Evolutionary conservation across 2,329 filamentous ascomycete genomes (phyloP).

Genomic region (Myriangium duriaei): DNA sequence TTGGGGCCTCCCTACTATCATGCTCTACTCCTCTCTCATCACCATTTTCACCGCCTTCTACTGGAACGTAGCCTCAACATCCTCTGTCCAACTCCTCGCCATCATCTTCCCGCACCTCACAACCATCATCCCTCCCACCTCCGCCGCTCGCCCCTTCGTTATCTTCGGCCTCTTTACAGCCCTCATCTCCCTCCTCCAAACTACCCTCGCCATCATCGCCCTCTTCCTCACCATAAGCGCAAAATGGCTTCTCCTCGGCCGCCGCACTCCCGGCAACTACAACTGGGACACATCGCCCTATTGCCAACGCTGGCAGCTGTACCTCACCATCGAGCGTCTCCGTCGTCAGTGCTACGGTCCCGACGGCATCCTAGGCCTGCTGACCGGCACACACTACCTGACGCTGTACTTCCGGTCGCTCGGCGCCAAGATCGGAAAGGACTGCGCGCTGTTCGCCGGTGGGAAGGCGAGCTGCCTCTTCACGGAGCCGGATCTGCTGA

Average conservation of each 20-base stretch:
- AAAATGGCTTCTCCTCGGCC: constrained; percentile 43
- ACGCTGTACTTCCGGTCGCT: constrained; percentile 42
- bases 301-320: constrained; percentile 47
- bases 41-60: constrained; percentile 36
- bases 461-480: constrained; percentile 42
- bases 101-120: constrained; percentile 21
- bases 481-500: constrained; percentile 46
- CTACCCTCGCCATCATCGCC: constrained; percentile 32
- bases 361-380: constrained; percentile 39
- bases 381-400: constrained; percentile 42
- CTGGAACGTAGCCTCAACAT: constrained; percentile 40
- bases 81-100: constrained; percentile 36
- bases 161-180: constrained; percentile 31
- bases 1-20: constrained; percentile 35
- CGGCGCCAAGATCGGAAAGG: constrained; percentile 41
- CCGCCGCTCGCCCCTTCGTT: constrained; percentile 22
- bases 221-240: constrained; percentile 32
- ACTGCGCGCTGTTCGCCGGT: constrained; percentile 44
- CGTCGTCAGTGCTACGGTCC: constrained; percentile 39
- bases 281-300: constrained; percentile 46
- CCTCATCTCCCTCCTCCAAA: constrained; percentile 32
- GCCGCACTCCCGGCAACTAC: constrained; percentile 39
- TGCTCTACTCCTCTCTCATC: constrained; percentile 37
- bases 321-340: constrained; percentile 40
- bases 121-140: constrained; percentile 9